Evolutionary conservation across 192 early-diverging fungal species (phyloP).

Genomic region (Gamsiella multidivaricata): DNA sequence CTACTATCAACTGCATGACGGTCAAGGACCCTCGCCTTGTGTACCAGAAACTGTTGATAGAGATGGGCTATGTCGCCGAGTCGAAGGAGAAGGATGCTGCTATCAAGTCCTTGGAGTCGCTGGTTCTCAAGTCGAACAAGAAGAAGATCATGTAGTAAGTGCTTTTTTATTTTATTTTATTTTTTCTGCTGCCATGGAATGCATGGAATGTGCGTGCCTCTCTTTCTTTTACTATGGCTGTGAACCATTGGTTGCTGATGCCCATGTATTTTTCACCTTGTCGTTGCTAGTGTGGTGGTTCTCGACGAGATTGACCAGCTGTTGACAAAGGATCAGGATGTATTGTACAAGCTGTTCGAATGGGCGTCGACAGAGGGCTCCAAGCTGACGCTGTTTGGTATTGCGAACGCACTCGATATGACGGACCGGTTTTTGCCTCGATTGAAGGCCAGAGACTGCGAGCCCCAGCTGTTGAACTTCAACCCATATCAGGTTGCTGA

Average conservation of each 20-base stretch:
- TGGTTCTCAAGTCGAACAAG: slow-evolving; percentile 57
- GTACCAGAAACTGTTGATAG: slow-evolving; percentile 73
- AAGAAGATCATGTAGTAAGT: slow-evolving; percentile 65
- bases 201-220: neutral
- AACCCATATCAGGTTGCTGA: slow-evolving; percentile 87
- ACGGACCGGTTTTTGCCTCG: slow-evolving; percentile 91
- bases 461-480: slow-evolving; percentile 86
- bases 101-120: slow-evolving; percentile 63
- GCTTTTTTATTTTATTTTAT: neutral
- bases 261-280: neutral
- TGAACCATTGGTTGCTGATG: neutral
- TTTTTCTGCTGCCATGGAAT: neutral
- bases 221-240: neutral
- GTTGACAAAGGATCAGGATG: slow-evolving; percentile 80
- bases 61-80: slow-evolving; percentile 50
- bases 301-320: slow-evolving; percentile 96
- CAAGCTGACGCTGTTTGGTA: slow-evolving; percentile 84
- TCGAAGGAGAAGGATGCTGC: slow-evolving; percentile 59
- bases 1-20: slow-evolving; percentile 89
- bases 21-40: slow-evolving; percentile 75
- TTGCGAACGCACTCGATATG: slow-evolving; percentile 94
- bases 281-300: slow-evolving; percentile 72
- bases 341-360: slow-evolving; percentile 91
- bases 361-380: slow-evolving; percentile 72
- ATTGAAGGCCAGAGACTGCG: slow-evolving; percentile 83